Evolutionary conservation across 352 stramenopile species (phyloP), one percentile per base, ranked within the genome.

Genomic region (Blastocystis sp.): DNA sequence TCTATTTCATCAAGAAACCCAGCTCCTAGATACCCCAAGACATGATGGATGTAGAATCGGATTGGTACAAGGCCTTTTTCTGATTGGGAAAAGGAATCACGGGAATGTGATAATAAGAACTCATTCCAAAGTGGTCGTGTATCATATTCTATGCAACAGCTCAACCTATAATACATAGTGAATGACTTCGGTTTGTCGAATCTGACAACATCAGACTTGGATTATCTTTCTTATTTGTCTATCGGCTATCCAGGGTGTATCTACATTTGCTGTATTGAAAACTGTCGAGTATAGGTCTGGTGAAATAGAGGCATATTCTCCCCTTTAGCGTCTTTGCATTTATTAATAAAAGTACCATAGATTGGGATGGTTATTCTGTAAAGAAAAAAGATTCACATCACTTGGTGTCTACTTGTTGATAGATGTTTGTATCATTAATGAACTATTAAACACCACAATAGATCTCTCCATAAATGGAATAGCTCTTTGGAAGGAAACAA

Each of bases 1-100:
- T 83, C 71, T 83, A 67, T 1, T 19, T 56, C 49, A 43, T 49
- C 32, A 61, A 24, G 27, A 12, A 19, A 12, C n/a, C 32, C 7
- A 12, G 11, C 43, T 21, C 11, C 6, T 27, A 9, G 12, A n/a
- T 42, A 83, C 71, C 71, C 71, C 71, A 83, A 83, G 71, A 83
- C 71, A 83, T 83, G 63, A 21, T 74, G 35, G 5, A 63, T 35
- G n/a, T 16, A 63, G 29, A 63, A 63, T 63, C 14, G 9, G 39
- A 2, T 46, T 9, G 39, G 2, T 46, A 46, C 39, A 46, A 46
- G 39, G 39, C 39, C 39, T 46, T 46, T 46, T 46, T 46, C 39
- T 46, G 39, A 46, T 2, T 9, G 9, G 9, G 3, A 46, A 46
- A 9, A 46, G 9, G 39, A 46, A 46, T 9, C 39, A 46, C 39